These are phyloP conservation scores for Quillaja saponaria DNA, from an alignment of 306 rosid genomes.

Conservation along the genomic window DNA sequence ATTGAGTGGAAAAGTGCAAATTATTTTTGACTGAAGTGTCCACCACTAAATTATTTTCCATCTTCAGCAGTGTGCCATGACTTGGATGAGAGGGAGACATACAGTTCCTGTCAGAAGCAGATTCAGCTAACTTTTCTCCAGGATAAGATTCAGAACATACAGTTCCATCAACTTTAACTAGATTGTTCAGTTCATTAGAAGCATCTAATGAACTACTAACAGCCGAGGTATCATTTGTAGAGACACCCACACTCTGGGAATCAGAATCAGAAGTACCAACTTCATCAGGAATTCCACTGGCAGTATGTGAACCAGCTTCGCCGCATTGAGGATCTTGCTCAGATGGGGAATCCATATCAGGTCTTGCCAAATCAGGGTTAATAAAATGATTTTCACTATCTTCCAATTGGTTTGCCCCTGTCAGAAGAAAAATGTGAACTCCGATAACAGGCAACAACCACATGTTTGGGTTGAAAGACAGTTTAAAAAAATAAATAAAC, in stretches of 20 bases:
- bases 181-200: slow-evolving; percentile 39
- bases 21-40: slow-evolving; percentile 25
- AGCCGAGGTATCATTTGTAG: neutral
- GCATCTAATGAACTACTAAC: slow-evolving; percentile 42
- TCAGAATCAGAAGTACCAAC: slow-evolving; percentile 28
- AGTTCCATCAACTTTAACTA: slow-evolving; percentile 26
- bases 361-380: slow-evolving; percentile 31
- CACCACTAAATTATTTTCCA: slow-evolving; percentile 14
- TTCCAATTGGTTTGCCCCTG: slow-evolving; percentile 53
- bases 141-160: slow-evolving; percentile 38
- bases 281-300: slow-evolving; percentile 43
- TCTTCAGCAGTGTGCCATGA: slow-evolving; percentile 11
- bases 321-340: slow-evolving; percentile 46
- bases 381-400: slow-evolving; percentile 33
- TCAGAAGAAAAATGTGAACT: slow-evolving; percentile 26
- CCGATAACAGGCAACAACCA: slow-evolving; percentile 9
- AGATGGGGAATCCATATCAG: slow-evolving; percentile 46
- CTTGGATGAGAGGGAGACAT: slow-evolving; percentile 37
- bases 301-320: slow-evolving; percentile 39
- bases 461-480: slow-evolving; percentile 15
- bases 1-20: slow-evolving; percentile 31
- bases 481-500: slow-evolving; percentile 31
- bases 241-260: neutral
- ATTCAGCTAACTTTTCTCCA: slow-evolving; percentile 35
- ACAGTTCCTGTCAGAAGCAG: slow-evolving; percentile 33